These are phyloP conservation scores for Cutaneotrichosporon cavernicola DNA, from an alignment of 1,284 basidiomycete species.

Conservation along the genomic window DNA sequence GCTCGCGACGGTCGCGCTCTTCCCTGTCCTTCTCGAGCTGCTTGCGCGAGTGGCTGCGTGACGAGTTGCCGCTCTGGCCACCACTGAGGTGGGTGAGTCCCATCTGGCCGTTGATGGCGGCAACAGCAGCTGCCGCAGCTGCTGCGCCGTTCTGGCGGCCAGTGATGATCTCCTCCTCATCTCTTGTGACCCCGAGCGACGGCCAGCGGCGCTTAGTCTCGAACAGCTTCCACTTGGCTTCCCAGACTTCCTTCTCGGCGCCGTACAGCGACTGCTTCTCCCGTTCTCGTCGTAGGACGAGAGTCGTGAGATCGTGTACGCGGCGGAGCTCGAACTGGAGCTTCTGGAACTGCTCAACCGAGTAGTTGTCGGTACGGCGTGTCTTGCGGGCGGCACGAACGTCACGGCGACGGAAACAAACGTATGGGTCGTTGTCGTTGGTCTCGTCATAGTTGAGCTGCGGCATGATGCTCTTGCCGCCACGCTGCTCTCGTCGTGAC, in stretches of 20 bases:
- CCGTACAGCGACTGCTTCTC: conserved; percentile 67
- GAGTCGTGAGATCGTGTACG: conserved; percentile 69
- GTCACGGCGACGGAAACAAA: conserved; percentile 95
- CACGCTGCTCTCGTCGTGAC: conserved; percentile 68
- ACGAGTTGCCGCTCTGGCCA: conserved; percentile 35
- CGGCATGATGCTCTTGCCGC: conserved; percentile 76
- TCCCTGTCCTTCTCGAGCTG: conserved; percentile 44
- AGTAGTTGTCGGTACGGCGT: conserved; percentile 80
- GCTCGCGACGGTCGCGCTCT: conserved; percentile 45
- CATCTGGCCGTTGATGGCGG: conserved; percentile 28
- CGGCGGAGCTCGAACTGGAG: conserved; percentile 72
- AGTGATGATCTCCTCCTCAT: conserved; percentile 68
- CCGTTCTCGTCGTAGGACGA: conserved; percentile 69
- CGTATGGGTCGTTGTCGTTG: conserved; percentile 93
- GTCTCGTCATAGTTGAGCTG: conserved; percentile 82
- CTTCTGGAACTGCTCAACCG: conserved; percentile 80
- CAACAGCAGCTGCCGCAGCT: conserved; percentile 52
- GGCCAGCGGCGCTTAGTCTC: conserved; percentile 79
- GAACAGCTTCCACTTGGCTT: conserved; percentile 69
- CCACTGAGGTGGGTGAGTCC: conserved; percentile 6
- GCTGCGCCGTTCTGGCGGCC: conserved; percentile 61
- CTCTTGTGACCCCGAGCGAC: conserved; percentile 65
- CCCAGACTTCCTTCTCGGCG: conserved; percentile 70
- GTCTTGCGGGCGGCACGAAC: conserved; percentile 94
- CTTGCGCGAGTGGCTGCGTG: conserved; percentile 27